Percentiles rank a stretch among this genome's conserved stretches.
Evolutionary conservation across 345 rosid species (phyloP).

Genomic region (Gossypium mustelinum): DNA sequence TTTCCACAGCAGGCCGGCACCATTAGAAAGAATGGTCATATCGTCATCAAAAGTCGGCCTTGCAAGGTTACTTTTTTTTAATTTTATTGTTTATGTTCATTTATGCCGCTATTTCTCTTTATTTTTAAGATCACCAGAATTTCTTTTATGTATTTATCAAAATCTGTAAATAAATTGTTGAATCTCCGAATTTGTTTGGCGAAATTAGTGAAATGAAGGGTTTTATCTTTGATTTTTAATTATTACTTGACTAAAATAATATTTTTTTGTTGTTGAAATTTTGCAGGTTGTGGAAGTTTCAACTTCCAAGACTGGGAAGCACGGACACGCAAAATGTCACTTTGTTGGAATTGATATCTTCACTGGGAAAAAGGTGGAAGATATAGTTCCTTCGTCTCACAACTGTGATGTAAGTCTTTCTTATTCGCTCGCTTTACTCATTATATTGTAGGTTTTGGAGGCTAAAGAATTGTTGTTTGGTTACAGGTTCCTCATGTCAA

Average conservation of each 20-base stretch:
- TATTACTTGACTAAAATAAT: not conserved
- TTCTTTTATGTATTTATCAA: too few relatives aligned
- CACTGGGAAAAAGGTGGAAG: slow-evolving; percentile 63
- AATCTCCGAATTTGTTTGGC: slow-evolving; percentile 11
- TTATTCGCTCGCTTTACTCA: not conserved
- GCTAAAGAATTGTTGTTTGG: not conserved
- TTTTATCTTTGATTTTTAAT: not conserved
- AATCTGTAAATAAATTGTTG: slow-evolving; percentile 2
- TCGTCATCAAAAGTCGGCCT: slow-evolving; percentile 32
- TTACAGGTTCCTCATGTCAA: slow-evolving; percentile 53
- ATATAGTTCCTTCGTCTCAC: slow-evolving; percentile 75
- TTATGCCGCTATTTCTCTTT: not conserved
- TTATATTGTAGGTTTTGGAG: not conserved
- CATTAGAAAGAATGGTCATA: slow-evolving; percentile 58
- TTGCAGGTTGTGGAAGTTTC: slow-evolving; percentile 30
- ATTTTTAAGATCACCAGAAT: too few relatives aligned
- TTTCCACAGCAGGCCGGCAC: slow-evolving; percentile 69
- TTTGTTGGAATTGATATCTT: slow-evolving; percentile 70
- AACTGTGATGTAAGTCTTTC: slow-evolving; percentile 53
- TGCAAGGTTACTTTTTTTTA: not conserved
- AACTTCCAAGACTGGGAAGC: slow-evolving; percentile 78
- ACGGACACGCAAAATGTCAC: slow-evolving; percentile 81
- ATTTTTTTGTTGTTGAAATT: not conserved
- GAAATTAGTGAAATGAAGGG: not conserved
- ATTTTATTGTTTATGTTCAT: not conserved